These are phyloP conservation scores for Anisodus acutangulus DNA, from an alignment of 257 asterid species.

Conservation along the genomic window DNA sequence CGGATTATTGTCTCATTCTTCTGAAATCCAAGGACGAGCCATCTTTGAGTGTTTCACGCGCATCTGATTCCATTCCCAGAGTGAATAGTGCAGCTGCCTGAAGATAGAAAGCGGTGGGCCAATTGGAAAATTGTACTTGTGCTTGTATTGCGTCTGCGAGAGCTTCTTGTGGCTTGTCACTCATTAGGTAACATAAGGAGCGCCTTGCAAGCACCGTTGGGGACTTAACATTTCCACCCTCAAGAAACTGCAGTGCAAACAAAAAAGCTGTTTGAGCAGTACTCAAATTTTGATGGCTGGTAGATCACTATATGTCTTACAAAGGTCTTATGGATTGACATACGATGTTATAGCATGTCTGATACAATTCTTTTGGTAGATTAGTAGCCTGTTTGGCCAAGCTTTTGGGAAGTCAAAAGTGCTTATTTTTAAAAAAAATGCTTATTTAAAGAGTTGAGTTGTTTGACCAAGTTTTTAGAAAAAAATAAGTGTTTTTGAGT, in stretches of 20 bases:
- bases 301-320: background rate
- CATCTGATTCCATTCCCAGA: constrained; percentile 57
- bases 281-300: background rate
- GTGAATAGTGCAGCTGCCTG: constrained; percentile 56
- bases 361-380: background rate
- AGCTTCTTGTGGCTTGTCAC: constrained; percentile 48
- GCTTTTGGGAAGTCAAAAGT: too few species aligned
- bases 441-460: too few species aligned
- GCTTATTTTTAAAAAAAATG: too few species aligned
- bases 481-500: too few species aligned
- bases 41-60: constrained; percentile 48
- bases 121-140: constrained; percentile 49
- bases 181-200: constrained; percentile 50
- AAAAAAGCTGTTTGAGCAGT: background rate
- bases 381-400: too few species aligned
- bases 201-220: constrained; percentile 58
- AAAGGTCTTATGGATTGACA: background rate
- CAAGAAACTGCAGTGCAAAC: constrained; percentile 44
- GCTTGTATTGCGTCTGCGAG: constrained; percentile 64
- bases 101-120: constrained; percentile 58
- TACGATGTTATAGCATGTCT: background rate
- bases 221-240: constrained; percentile 46
- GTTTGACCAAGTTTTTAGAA: too few species aligned
- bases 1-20: constrained; percentile 33
- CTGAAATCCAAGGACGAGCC: constrained; percentile 46